Conservation (phyloP, 2,329 filamentous ascomycete genomes). For the Lachnellula arida region DNA sequence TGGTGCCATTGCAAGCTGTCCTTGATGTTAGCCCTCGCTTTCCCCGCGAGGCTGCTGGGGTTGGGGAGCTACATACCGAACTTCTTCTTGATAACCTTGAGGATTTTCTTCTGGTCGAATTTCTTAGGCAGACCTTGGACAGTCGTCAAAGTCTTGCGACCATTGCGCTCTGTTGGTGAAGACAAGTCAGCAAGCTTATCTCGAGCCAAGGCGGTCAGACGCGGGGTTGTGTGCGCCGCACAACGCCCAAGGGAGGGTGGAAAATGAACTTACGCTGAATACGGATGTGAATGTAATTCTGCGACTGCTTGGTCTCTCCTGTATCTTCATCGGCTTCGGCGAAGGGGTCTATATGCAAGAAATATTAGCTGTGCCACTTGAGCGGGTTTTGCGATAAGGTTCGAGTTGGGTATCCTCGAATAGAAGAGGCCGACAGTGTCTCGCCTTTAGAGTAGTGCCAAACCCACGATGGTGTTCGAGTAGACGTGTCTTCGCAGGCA, state of each 20-base stretch:
- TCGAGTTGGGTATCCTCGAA: background rate
- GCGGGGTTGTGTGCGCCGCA: constrained; percentile 6
- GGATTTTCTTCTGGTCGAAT: constrained; percentile 99
- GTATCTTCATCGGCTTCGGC: constrained; percentile 99
- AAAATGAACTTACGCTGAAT: constrained; percentile 78
- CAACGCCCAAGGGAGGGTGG: background rate
- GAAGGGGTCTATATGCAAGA: constrained; percentile 78
- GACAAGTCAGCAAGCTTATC: constrained; percentile 38
- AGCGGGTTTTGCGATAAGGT: constrained; percentile 11
- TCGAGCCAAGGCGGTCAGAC: constrained; percentile 9
- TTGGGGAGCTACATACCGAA: constrained; percentile 59
- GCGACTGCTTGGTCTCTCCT: constrained; percentile 89
- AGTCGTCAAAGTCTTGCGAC: constrained; percentile 99
- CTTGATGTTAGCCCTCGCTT: constrained; percentile 1
- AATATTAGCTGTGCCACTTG: constrained; percentile 17
- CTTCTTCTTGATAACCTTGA: constrained; percentile 99
- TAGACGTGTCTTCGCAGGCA: background rate
- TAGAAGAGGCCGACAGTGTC: background rate
- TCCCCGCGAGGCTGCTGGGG: background rate
- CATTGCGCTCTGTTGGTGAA: constrained; percentile 82
- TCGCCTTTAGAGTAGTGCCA: background rate
- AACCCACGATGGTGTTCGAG: background rate
- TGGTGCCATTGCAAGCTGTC: constrained; percentile 98
- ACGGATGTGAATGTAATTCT: constrained; percentile 99
- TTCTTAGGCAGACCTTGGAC: constrained; percentile 98